Percentiles rank a stretch among this genome's conserved stretches.
Evolutionary conservation across 73 alveolate genomes (phyloP).

Genomic region (Paramecium primaurelia): DNA sequence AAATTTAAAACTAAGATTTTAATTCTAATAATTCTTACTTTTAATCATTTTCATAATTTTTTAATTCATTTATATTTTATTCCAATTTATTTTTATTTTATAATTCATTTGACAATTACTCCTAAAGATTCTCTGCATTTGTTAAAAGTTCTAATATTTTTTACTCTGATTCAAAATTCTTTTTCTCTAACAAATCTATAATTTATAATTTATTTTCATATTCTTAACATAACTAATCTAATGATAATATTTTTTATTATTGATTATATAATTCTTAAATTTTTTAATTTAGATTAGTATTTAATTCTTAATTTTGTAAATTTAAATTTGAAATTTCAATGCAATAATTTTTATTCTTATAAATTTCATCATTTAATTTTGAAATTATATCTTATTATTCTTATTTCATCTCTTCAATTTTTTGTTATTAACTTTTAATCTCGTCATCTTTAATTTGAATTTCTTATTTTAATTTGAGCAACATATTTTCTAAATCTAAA

Average conservation of each 20-base stretch:
- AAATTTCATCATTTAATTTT: background rate
- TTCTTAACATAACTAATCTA: background rate
- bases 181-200: background rate
- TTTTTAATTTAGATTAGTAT: background rate
- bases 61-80: background rate
- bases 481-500: background rate
- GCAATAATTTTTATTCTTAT: too few species aligned
- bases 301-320: too few species aligned
- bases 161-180: background rate
- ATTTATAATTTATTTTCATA: background rate
- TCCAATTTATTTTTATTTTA: background rate
- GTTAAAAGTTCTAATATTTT: background rate
- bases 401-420: background rate
- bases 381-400: background rate
- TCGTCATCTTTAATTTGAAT: background rate
- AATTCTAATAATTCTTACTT: background rate
- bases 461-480: background rate
- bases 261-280: background rate
- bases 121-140: background rate
- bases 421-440: background rate
- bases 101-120: background rate
- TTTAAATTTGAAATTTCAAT: background rate
- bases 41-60: background rate
- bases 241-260: background rate
- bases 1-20: background rate